phyloP scores from a whole-genome alignment of 2,329 filamentous ascomycete genomes.

The Chaetomium sp. region DNA sequence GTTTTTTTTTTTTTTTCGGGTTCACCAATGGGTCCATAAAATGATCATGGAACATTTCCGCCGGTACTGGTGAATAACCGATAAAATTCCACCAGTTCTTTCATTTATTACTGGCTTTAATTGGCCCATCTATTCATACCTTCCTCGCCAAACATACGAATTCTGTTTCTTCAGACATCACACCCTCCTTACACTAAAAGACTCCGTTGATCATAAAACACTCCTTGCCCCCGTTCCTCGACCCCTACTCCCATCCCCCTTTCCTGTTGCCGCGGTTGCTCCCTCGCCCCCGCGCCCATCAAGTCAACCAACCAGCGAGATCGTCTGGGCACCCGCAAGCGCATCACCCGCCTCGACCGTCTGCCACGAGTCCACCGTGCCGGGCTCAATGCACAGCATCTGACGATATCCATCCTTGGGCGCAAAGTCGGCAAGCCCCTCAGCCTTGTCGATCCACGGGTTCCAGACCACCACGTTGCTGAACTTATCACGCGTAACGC shows the following conservation, averaged over 20 bases:
- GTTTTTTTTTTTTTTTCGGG: no score
- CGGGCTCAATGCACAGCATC: slow-evolving; percentile 93
- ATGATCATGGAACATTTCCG: no score
- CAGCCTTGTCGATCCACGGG: slow-evolving; percentile 82
- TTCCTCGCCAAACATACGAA: no score
- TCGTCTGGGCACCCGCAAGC: slow-evolving; percentile 56
- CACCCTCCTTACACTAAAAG: no score
- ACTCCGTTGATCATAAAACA: not conserved
- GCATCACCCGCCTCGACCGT: slow-evolving; percentile 73
- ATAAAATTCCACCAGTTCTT: no score
- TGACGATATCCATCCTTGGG: slow-evolving; percentile 86
- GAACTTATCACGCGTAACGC: slow-evolving; percentile 76
- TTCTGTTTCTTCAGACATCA: not conserved
- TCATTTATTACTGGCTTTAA: no score
- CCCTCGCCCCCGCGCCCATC: not conserved
- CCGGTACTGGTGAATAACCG: no score
- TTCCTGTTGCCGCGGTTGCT: not conserved
- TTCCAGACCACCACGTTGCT: slow-evolving; percentile 94
- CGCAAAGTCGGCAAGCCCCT: slow-evolving; percentile 75
- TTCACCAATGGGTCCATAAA: no score
- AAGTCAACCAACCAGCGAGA: slow-evolving; percentile 29
- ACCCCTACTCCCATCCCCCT: not conserved
- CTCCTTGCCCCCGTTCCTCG: not conserved
- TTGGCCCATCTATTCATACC: no score
- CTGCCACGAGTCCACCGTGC: slow-evolving; percentile 74